Evolutionary conservation across 2,329 filamentous ascomycete genomes (phyloP), one percentile per base, ranked within the genome.

Genomic region (Colletotrichum brevisporum): DNA sequence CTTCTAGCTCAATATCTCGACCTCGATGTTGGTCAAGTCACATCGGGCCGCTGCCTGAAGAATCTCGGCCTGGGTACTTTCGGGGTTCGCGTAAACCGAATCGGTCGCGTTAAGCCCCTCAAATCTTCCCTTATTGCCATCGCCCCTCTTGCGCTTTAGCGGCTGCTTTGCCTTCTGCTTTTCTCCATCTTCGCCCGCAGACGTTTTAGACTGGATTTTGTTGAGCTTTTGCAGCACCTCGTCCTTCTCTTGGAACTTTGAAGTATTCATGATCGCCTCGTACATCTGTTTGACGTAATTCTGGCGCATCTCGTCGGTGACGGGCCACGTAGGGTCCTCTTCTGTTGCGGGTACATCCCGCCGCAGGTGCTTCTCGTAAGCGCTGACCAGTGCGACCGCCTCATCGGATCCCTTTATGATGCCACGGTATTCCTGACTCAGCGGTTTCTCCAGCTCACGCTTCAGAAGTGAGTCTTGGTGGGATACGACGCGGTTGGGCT

Each of bases 201-300:
- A 6, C 16, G 18, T 27, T 16, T 48, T 47, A 15, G 55, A 10
- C 2, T n/a, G 24, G 13, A 59, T 15, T 5, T 39, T 41, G 6
- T 16, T 24, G 9, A 31, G 18, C 56, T 59, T 59, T 2, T 21
- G 41, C 2, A 50, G 9, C 9, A 43, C 56, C 16, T 59, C 43
- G 16, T 31, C 12, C 10, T 26, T 48, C 4, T 59, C 56, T 31
- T 59, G 43, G 24, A 59, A 59, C 21, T 12, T 26, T 3, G 6
- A 31, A 2, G 45, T 50, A 9, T 59, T 26, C 9, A 59, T 18
- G 15, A 59, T 59, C 3, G 56, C 56, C 6, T 59, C 56, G 18
- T 50, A n/a, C 16, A 59, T 47, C n/a, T 59, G 15, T 15, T 50
- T 39, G 2, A 59, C 56, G 3, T 59, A 59, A 43, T 13, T 24